phyloP scores from a whole-genome alignment of 2,329 filamentous ascomycete species.

The Aspergillus tamarii region DNA sequence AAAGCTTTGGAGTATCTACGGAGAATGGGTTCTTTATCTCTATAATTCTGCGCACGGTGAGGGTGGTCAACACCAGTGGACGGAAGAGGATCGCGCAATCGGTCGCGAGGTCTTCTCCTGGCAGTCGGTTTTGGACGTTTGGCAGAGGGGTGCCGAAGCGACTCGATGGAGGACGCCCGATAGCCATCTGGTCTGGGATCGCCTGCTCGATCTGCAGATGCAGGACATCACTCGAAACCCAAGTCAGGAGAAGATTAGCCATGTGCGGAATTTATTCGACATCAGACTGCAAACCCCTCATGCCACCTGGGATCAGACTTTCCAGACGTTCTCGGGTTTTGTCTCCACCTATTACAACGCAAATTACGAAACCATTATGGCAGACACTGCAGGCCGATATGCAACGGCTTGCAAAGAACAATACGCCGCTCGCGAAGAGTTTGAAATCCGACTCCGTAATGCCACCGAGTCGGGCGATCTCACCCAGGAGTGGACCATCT shows the following conservation, averaged over 20 bases:
- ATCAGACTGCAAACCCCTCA: slow-evolving; percentile 62
- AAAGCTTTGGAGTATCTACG: slow-evolving; percentile 65
- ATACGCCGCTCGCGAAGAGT: slow-evolving; percentile 56
- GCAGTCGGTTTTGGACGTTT: slow-evolving; percentile 58
- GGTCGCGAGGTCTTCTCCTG: slow-evolving; percentile 63
- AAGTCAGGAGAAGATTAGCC: slow-evolving; percentile 52
- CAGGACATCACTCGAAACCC: slow-evolving; percentile 55
- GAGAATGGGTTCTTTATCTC: slow-evolving; percentile 62
- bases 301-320: slow-evolving; percentile 62
- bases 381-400: slow-evolving; percentile 52
- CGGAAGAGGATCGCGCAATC: slow-evolving; percentile 60
- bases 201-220: slow-evolving; percentile 58
- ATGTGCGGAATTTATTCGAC: slow-evolving; percentile 56
- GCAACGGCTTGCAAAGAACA: slow-evolving; percentile 50
- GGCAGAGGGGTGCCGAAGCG: slow-evolving; percentile 58
- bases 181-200: slow-evolving; percentile 65
- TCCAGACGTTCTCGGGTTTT: slow-evolving; percentile 63
- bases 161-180: slow-evolving; percentile 65
- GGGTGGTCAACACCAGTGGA: slow-evolving; percentile 44
- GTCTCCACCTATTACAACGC: slow-evolving; percentile 58
- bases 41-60: slow-evolving; percentile 56
- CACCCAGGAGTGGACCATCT: slow-evolving; percentile 56
- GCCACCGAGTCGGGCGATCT: slow-evolving; percentile 57
- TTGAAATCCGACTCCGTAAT: slow-evolving; percentile 57
- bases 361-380: slow-evolving; percentile 63